Base-by-base conservation (phyloP, 306 rosid species). In the Potentilla sterilis region DNA sequence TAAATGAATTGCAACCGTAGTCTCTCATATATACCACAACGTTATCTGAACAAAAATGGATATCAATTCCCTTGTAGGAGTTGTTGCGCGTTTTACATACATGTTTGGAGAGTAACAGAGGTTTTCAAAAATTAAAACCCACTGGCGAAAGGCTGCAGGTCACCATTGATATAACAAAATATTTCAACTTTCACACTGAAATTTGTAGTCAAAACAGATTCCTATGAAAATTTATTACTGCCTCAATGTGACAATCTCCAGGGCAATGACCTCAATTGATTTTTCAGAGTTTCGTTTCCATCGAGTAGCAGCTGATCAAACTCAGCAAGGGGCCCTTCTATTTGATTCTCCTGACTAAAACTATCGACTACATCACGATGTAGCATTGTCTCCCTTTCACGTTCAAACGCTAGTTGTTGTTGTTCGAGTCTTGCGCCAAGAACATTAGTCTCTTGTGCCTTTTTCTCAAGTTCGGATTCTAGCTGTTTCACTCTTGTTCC, bases 401-500 rank as follows among this genome's bases (percentile, higher is more conserved):
- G 41, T 62, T 62, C 67, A 34, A 62, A 15, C 21, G 34, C 43
- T 34, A 34, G n/a, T 34, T 62, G 67, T 34, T 62, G 67, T 34
- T 34, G 40, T 2, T 2, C 41, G 5, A 62, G 40, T 62, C 67
- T 62, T 15, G 40, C 9, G n/a, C 4, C n/a, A 62, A 62, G n/a
- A 13, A 15, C 42, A 62, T 6, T 15, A 34, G n/a, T 34, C 21
- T 34, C 41, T 14, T 34, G 4, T 12, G 42, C 67, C 67, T 62
- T 62, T 15, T 21, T 62, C 42, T 62, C 21, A 32, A 62, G 41
- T 34, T 62, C 21, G 9, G 18, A 32, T 62, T 62, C 67, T 62
- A 62, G n/a, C 42, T 34, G 67, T 34, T 62, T 62, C 67, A 62
- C 42, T 62, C 43, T 62, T 34, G 42, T 62, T 34, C 42, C 42